These are phyloP conservation scores for Starmerella roubikii DNA, from an alignment of 805 yeast genomes.

Conservation along the genomic window DNA sequence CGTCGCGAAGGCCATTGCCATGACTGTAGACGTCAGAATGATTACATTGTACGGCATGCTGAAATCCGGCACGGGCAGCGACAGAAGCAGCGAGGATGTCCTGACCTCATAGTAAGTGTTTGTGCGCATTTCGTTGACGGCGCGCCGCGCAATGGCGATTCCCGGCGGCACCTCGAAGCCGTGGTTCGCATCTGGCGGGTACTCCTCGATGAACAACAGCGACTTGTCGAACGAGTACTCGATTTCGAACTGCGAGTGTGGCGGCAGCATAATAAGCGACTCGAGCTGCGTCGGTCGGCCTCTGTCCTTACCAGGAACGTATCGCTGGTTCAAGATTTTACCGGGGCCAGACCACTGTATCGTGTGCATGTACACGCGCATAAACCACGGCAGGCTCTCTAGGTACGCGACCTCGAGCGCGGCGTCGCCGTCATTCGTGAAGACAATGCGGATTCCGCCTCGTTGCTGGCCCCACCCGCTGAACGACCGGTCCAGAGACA, in stretches of 20 bases:
- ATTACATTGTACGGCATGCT: conserved; percentile 98
- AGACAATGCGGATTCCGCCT: conserved; percentile 74
- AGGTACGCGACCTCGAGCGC: conserved; percentile 46
- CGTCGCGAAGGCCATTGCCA: conserved; percentile 85
- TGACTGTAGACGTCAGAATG: conserved; percentile 79
- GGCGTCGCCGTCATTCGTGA: conserved; percentile 45
- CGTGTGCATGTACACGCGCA: conserved; percentile 69
- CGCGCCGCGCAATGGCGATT: conserved; percentile 11
- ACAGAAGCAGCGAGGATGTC: conserved; percentile 73
- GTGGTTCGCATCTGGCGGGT: conserved; percentile 99
- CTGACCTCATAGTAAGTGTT: conserved; percentile 39
- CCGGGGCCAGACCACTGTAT: conserved; percentile 25
- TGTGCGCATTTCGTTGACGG: no score
- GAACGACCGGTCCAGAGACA: conserved; percentile 66
- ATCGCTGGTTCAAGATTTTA: conserved; percentile 28
- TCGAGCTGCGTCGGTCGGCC: conserved; percentile 74
- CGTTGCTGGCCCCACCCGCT: conserved; percentile 85
- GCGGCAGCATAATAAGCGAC: conserved; percentile 47
- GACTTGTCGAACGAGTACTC: conserved; percentile 80
- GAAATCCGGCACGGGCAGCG: conserved; percentile 93
- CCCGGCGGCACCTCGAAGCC: conserved; percentile 94
- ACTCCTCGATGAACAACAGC: conserved; percentile 69
- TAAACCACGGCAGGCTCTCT: conserved; percentile 87
- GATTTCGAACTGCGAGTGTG: conserved; percentile 6
- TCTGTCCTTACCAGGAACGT: conserved; percentile 69